These are phyloP conservation scores for Zymoseptoria tritici DNA, from an alignment of 2,329 filamentous ascomycete genomes.

Conservation along the genomic window DNA sequence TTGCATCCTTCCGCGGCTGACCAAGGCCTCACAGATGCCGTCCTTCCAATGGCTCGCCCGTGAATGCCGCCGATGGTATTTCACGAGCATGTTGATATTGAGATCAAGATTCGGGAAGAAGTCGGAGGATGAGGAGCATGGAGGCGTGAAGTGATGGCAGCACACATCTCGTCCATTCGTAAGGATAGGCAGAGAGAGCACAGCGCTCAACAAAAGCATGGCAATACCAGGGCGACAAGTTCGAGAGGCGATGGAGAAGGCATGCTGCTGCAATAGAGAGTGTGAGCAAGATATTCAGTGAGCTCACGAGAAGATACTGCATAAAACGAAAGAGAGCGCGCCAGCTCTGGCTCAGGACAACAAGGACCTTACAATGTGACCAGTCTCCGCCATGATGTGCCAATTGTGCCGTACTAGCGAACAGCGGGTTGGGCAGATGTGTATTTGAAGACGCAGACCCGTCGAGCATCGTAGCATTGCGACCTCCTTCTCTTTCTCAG, in stretches of 20 bases:
- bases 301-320: neutral
- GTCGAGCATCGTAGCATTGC: neutral
- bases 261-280: neutral
- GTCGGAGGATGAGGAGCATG: neutral
- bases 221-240: neutral
- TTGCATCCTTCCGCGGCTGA: neutral
- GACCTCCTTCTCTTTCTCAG: neutral
- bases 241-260: neutral
- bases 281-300: neutral
- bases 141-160: neutral
- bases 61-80: neutral
- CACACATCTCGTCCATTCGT: neutral
- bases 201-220: no score
- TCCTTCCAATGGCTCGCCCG: neutral
- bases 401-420: neutral
- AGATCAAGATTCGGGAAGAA: neutral
- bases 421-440: neutral
- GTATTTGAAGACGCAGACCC: neutral
- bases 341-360: neutral
- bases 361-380: neutral
- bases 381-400: neutral
- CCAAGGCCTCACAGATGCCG: neutral
- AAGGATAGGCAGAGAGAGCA: no score
- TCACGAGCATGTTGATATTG: neutral
- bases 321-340: neutral